Conservation (phyloP, 352 stramenopile genomes). For the Phytophthora aleatoria region DNA sequence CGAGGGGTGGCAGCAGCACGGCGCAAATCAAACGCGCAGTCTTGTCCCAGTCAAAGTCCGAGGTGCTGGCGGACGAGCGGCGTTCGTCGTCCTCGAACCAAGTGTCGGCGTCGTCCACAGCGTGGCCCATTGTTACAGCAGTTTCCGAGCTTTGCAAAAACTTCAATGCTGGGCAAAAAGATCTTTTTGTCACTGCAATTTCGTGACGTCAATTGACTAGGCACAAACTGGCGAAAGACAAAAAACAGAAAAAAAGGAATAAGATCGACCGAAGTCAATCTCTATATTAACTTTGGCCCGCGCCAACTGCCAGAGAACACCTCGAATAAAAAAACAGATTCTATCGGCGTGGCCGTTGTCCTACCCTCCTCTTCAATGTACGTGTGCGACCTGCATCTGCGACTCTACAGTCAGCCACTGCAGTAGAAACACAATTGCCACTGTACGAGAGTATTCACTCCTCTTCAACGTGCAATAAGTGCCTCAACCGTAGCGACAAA, state of each 20-base stretch:
- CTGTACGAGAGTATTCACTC: slow-evolving; percentile 39
- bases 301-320: slow-evolving; percentile 7
- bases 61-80: slow-evolving; percentile 20
- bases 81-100: slow-evolving; percentile 38
- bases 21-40: slow-evolving; percentile 51
- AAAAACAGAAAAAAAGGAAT: slow-evolving; percentile 8
- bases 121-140: slow-evolving; percentile 19
- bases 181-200: neutral
- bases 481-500: neutral
- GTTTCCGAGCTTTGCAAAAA: slow-evolving; percentile 7
- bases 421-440: slow-evolving; percentile 5
- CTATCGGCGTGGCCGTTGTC: slow-evolving; percentile 1
- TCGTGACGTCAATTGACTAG: slow-evolving; percentile 14
- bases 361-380: slow-evolving; percentile 39
- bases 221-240: slow-evolving; percentile 14
- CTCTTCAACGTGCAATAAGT: slow-evolving; percentile 36
- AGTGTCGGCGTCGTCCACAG: slow-evolving; percentile 20
- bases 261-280: slow-evolving; percentile 21
- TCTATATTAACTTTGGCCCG: slow-evolving; percentile 29
- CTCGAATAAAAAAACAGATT: slow-evolving; percentile 11
- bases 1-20: slow-evolving; percentile 53
- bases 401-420: slow-evolving; percentile 7
- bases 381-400: slow-evolving; percentile 4
- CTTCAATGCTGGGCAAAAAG: slow-evolving; percentile 1
- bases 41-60: slow-evolving; percentile 45